Evolutionary conservation across 441 rosid species (phyloP).

Genomic region (Aleurites moluccanus): DNA sequence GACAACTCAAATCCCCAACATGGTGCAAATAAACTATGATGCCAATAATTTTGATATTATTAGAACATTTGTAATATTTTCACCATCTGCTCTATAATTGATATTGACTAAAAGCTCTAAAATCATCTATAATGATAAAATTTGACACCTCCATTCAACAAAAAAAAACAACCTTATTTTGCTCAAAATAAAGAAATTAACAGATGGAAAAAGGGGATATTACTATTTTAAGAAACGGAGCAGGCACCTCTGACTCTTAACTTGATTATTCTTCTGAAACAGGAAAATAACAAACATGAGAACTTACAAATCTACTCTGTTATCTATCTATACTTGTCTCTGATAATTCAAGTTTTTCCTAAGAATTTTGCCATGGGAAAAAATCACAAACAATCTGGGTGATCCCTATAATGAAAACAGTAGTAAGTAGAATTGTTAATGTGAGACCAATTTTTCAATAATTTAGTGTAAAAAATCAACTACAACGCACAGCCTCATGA

Average conservation of each 20-base stretch:
- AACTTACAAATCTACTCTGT: neutral
- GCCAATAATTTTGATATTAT: neutral
- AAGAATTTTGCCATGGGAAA: neutral
- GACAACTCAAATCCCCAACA: neutral
- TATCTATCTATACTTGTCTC: neutral
- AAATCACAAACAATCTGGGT: neutral
- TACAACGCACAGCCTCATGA: neutral
- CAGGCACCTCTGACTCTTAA: neutral
- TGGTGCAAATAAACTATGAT: neutral
- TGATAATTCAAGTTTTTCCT: neutral
- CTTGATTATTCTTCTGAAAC: neutral
- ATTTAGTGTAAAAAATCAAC: neutral
- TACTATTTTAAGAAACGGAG: neutral
- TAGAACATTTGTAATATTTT: neutral
- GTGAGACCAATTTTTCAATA: neutral
- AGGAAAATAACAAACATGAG: neutral
- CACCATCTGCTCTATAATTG: neutral
- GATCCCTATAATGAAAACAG: neutral
- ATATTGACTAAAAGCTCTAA: neutral
- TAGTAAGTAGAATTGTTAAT: neutral
- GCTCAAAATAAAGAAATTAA: slow-evolving; percentile 6
- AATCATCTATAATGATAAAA: slow-evolving; percentile 2
- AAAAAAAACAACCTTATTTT: neutral
- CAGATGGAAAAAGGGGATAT: neutral
- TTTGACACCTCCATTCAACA: neutral